These are phyloP conservation scores for Apophysomyces sp. DNA, from an alignment of 371 early-diverging fungal genomes.

Conservation along the genomic window DNA sequence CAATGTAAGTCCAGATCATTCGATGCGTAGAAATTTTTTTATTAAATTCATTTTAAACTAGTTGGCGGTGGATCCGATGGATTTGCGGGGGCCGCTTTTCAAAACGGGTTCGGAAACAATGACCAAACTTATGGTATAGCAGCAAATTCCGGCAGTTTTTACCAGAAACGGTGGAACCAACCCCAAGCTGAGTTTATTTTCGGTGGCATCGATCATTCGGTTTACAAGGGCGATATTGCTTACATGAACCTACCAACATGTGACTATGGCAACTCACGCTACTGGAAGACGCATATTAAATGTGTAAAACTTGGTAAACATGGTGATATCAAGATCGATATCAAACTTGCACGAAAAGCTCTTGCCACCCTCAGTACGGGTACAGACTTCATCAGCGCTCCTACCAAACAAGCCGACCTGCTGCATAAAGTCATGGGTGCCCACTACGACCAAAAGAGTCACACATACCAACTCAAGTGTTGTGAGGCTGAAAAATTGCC, in stretches of 20 bases:
- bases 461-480: slow-evolving; percentile 26
- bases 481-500: slow-evolving; percentile 33
- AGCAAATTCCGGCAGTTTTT: slow-evolving; percentile 20
- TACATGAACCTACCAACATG: slow-evolving; percentile 42
- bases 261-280: slow-evolving; percentile 38
- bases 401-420: slow-evolving; percentile 33
- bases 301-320: slow-evolving; percentile 37
- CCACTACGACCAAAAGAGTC: slow-evolving; percentile 18
- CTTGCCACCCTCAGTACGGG: slow-evolving; percentile 36
- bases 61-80: not conserved
- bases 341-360: slow-evolving; percentile 36
- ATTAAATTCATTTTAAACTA: not conserved
- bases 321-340: slow-evolving; percentile 40
- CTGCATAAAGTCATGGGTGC: slow-evolving; percentile 43
- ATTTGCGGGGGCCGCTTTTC: not conserved
- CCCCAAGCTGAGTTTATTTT: slow-evolving; percentile 41
- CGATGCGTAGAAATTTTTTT: not conserved
- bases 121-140: slow-evolving; percentile 5
- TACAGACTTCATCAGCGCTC: slow-evolving; percentile 33
- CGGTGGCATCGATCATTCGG: slow-evolving; percentile 44
- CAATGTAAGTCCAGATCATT: slow-evolving; percentile 10
- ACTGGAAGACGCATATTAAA: slow-evolving; percentile 44
- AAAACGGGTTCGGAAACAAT: not conserved
- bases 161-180: slow-evolving; percentile 29
- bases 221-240: slow-evolving; percentile 43